phyloP scores from a whole-genome alignment of 1,139 yeast genomes.

The Meyerozyma carpophila region DNA sequence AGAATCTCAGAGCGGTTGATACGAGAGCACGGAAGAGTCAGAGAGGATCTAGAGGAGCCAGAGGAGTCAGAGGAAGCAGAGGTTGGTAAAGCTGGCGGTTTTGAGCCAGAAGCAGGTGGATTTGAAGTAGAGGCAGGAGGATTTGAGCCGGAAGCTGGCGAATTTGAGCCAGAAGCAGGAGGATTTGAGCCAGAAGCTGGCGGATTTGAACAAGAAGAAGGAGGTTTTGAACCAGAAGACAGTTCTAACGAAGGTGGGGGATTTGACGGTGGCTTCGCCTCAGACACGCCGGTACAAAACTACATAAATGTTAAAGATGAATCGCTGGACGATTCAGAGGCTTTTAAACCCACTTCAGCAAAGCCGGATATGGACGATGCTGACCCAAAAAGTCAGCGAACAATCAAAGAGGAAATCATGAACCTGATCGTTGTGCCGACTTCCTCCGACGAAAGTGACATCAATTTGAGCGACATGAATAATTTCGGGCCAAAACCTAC shows the following conservation, averaged over 20 bases:
- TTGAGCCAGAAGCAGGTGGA: constrained; percentile 5
- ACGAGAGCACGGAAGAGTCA: constrained; percentile 56
- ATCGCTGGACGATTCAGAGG: background rate
- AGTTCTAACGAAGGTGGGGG: background rate
- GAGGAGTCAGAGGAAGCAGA: constrained; percentile 5
- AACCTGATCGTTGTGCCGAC: too few relatives aligned
- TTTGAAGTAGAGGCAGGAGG: constrained; percentile 7
- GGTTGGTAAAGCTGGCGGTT: constrained; percentile 13
- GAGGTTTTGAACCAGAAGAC: constrained; percentile 3
- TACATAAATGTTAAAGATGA: background rate
- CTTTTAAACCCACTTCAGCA: background rate
- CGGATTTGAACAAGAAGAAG: constrained; percentile 2
- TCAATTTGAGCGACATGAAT: too few relatives aligned
- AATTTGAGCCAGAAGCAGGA: constrained; percentile 2
- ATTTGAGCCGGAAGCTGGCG: constrained; percentile 6
- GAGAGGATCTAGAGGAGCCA: constrained; percentile 8
- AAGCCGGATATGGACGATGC: too few relatives aligned
- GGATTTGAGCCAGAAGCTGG: background rate
- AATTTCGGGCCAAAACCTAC: too few relatives aligned
- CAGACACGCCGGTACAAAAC: background rate
- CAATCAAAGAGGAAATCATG: too few relatives aligned
- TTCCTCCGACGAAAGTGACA: too few relatives aligned
- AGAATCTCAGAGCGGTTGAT: constrained; percentile 68
- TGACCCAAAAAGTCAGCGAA: too few relatives aligned
- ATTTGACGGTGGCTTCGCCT: background rate